Conservation (phyloP, 176 grass and related monocot species). For the Musa itinerans region DNA sequence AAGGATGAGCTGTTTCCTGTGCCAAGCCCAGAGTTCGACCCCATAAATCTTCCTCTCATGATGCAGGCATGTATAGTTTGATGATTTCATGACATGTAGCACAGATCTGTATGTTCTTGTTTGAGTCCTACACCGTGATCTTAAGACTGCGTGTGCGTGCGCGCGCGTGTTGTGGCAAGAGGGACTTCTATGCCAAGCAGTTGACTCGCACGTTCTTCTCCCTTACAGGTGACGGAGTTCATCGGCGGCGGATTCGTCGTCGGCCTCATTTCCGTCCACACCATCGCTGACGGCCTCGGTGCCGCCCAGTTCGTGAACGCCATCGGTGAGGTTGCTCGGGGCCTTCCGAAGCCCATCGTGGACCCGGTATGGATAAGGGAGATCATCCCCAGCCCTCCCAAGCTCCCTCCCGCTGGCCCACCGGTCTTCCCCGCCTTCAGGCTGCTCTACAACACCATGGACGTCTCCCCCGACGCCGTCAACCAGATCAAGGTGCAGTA, state of each 20-base stretch:
- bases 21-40: conserved; percentile 14
- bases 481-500: conserved; percentile 43
- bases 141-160: not conserved
- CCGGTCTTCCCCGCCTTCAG: conserved; percentile 30
- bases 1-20: conserved; percentile 26
- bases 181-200: not conserved
- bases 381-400: conserved; percentile 58
- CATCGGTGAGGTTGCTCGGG: conserved; percentile 50
- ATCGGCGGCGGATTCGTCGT: conserved; percentile 64
- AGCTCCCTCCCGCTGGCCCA: conserved; percentile 28
- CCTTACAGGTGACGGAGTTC: conserved; percentile 76
- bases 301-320: conserved; percentile 80
- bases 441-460: conserved; percentile 40
- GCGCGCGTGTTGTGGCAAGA: not conserved
- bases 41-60: conserved; percentile 25
- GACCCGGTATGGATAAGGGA: conserved; percentile 53
- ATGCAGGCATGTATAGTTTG: conserved; percentile 13
- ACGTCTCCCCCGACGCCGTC: conserved; percentile 34
- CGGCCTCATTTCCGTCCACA: conserved; percentile 72
- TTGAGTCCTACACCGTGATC: not conserved
- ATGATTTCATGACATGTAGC: not conserved
- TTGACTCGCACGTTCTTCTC: not conserved
- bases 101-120: not conserved
- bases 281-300: conserved; percentile 71
- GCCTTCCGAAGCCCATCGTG: conserved; percentile 23